Conservation (phyloP, 805 yeast genomes). For the Yueomyces sp. region DNA sequence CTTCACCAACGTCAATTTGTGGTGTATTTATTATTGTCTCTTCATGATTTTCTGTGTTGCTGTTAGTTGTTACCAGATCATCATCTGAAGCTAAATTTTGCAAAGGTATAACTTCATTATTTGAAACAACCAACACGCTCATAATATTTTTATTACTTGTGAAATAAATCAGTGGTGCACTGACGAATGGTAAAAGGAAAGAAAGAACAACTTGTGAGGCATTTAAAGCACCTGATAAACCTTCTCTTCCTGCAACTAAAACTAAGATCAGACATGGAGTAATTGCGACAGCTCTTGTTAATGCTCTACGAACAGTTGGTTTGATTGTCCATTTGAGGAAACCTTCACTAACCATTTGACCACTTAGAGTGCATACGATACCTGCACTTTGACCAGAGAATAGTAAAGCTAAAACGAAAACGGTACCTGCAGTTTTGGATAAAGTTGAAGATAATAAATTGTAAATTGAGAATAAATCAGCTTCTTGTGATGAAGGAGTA, state of each 20-base stretch:
- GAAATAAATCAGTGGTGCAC: slow-evolving; percentile 77
- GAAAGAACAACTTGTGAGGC: slow-evolving; percentile 79
- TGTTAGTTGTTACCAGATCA: background rate
- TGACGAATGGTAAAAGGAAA: slow-evolving; percentile 67
- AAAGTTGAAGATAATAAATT: slow-evolving; percentile 46
- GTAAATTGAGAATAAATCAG: slow-evolving; percentile 76
- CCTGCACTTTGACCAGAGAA: slow-evolving; percentile 91
- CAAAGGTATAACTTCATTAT: slow-evolving; percentile 2
- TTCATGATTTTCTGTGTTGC: background rate
- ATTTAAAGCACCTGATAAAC: slow-evolving; percentile 63
- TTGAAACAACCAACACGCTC: slow-evolving; percentile 30
- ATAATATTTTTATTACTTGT: slow-evolving; percentile 58
- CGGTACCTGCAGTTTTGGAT: slow-evolving; percentile 66
- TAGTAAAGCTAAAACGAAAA: slow-evolving; percentile 74
- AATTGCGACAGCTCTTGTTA: slow-evolving; percentile 75
- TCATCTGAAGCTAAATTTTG: slow-evolving; percentile 2
- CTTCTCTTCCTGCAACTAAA: slow-evolving; percentile 64
- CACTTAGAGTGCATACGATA: slow-evolving; percentile 86
- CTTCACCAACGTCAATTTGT: slow-evolving; percentile 1
- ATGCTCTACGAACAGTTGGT: slow-evolving; percentile 67
- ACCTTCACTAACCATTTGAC: slow-evolving; percentile 92
- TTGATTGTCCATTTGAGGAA: slow-evolving; percentile 68
- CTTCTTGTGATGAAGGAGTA: slow-evolving; percentile 47
- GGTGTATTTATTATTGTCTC: background rate
- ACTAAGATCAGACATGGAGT: slow-evolving; percentile 76